phyloP scores from a whole-genome alignment of 495 filamentous ascomycete species.

The Aspergillus wentii region DNA sequence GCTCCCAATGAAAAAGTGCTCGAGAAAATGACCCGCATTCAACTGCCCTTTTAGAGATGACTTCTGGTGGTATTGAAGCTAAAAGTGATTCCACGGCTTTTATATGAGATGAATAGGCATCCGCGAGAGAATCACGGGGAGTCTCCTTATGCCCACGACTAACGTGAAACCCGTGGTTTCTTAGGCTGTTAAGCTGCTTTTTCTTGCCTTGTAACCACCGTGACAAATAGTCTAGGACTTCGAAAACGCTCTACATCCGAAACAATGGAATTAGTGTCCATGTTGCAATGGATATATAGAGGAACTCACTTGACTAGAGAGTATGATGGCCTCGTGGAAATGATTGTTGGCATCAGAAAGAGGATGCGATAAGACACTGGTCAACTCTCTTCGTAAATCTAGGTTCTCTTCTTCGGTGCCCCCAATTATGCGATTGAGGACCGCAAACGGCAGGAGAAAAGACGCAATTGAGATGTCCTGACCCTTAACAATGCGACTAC shows the following conservation, averaged over 20 bases:
- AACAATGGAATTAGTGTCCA: not conserved
- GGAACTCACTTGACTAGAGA: slow-evolving; percentile 71
- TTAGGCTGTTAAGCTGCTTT: slow-evolving; percentile 45
- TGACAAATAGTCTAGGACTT: slow-evolving; percentile 84
- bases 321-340: slow-evolving; percentile 64
- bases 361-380: slow-evolving; percentile 59
- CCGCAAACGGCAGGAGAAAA: slow-evolving; percentile 81
- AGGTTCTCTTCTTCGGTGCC: slow-evolving; percentile 59
- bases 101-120: slow-evolving; percentile 47
- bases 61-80: slow-evolving; percentile 70
- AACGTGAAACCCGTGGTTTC: slow-evolving; percentile 26
- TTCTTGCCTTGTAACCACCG: slow-evolving; percentile 83
- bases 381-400: slow-evolving; percentile 67
- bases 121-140: slow-evolving; percentile 29
- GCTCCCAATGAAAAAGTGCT: slow-evolving; percentile 90
- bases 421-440: slow-evolving; percentile 70
- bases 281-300: not conserved
- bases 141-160: slow-evolving; percentile 35
- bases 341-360: slow-evolving; percentile 49
- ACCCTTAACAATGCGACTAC: slow-evolving; percentile 72
- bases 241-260: slow-evolving; percentile 69
- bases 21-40: slow-evolving; percentile 91
- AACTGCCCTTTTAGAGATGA: slow-evolving; percentile 78
- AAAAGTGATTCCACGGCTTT: slow-evolving; percentile 60
- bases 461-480: slow-evolving; percentile 78